Conservation (phyloP, 768 basidiomycete species). For the Chiua virens region DNA sequence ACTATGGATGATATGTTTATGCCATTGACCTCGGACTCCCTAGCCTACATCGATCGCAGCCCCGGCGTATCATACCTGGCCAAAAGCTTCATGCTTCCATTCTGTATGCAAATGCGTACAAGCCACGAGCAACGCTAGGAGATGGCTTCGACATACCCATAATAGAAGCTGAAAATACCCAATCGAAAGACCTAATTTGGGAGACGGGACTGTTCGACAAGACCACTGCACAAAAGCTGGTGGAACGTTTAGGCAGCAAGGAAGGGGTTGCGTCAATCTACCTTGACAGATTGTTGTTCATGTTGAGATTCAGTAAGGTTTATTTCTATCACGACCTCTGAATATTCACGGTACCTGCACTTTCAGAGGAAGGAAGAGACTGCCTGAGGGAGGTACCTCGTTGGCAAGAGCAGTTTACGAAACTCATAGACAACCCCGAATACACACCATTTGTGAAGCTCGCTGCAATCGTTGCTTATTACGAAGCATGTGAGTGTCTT, state of each 20-base stretch:
- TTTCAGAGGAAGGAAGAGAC: slow-evolving; percentile 19
- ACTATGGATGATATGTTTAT: not conserved
- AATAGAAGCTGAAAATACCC: not conserved
- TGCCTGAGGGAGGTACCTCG: slow-evolving; percentile 13
- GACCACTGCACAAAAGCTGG: slow-evolving; percentile 10
- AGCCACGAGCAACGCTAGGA: slow-evolving; percentile 18
- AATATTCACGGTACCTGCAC: too few species aligned
- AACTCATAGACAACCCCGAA: slow-evolving; percentile 6
- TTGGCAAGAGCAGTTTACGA: slow-evolving; percentile 12
- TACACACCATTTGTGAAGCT: slow-evolving; percentile 21
- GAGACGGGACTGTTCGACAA: slow-evolving; percentile 21
- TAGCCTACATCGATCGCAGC: slow-evolving; percentile 16
- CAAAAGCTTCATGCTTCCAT: slow-evolving; percentile 28
- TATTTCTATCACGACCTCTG: not conserved
- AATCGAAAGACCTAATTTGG: slow-evolving; percentile 12
- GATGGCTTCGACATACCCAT: slow-evolving; percentile 24
- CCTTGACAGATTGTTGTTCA: slow-evolving; percentile 17
- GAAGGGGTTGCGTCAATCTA: slow-evolving; percentile 13
- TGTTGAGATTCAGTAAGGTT: slow-evolving; percentile 13
- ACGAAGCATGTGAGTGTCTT: slow-evolving; percentile 16
- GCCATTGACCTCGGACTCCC: not conserved
- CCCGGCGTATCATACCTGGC: slow-evolving; percentile 27
- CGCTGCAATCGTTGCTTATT: slow-evolving; percentile 22
- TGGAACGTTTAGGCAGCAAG: slow-evolving; percentile 4
- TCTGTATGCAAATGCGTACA: slow-evolving; percentile 20